Percentiles rank a stretch among this genome's conserved stretches.
Evolutionary conservation across 1,139 yeast genomes (phyloP).

Genomic region (Kazachstania sp.): DNA sequence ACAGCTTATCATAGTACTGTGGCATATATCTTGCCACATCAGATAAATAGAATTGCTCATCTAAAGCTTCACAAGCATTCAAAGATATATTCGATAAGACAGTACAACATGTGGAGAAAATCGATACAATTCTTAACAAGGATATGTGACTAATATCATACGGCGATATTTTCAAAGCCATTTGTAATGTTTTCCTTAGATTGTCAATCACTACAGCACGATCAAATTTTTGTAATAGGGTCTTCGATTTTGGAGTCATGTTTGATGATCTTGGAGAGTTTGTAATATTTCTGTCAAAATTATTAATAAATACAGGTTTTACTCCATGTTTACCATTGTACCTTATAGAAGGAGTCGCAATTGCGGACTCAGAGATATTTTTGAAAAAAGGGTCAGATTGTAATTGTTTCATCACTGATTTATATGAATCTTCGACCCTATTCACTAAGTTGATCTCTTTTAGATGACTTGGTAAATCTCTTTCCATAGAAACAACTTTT

Average conservation of each 20-base stretch:
- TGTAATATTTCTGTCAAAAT: neutral
- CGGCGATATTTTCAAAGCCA: conserved; percentile 13
- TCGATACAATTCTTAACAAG: conserved; percentile 13
- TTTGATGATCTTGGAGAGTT: conserved; percentile 27
- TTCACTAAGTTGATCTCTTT: conserved; percentile 24
- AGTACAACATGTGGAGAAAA: conserved; percentile 18
- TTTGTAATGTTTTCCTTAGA: conserved; percentile 11
- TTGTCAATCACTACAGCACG: conserved; percentile 17
- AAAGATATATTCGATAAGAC: conserved; percentile 17
- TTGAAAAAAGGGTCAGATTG: conserved; percentile 40
- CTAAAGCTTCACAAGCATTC: conserved; percentile 3
- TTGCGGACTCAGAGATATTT: conserved; percentile 41
- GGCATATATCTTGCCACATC: conserved; percentile 21
- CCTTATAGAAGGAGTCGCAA: conserved; percentile 34
- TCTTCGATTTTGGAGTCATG: conserved; percentile 27
- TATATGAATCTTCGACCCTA: conserved; percentile 24
- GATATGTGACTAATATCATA: conserved; percentile 14
- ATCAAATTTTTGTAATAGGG: conserved; percentile 22
- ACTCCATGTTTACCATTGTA: neutral
- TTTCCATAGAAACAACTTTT: conserved; percentile 16
- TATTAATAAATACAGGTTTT: neutral
- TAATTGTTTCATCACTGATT: conserved; percentile 24
- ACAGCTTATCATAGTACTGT: conserved; percentile 17
- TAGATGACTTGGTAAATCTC: conserved; percentile 13
- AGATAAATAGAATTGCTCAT: conserved; percentile 11